These are phyloP conservation scores for Eragrostis nindensis DNA, from an alignment of 176 grass and related monocot species.

Conservation along the genomic window DNA sequence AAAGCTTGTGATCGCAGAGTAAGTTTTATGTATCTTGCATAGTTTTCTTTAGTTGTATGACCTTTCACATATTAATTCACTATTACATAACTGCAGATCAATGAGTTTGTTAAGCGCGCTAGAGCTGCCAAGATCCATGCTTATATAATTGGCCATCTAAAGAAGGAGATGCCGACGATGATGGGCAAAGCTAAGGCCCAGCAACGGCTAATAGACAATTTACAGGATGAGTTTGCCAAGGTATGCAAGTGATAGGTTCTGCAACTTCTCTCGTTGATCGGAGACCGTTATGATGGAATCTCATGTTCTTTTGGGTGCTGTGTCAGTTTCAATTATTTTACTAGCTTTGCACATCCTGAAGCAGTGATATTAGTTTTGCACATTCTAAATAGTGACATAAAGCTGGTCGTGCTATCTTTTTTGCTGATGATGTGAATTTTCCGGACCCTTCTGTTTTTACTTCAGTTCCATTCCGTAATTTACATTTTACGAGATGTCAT, in stretches of 20 bases:
- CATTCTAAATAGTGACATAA: background rate
- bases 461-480: background rate
- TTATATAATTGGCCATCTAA: constrained; percentile 91
- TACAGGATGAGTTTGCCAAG: constrained; percentile 84
- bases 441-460: background rate
- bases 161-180: constrained; percentile 91
- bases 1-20: constrained; percentile 95
- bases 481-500: background rate
- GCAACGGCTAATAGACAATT: constrained; percentile 84
- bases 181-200: constrained; percentile 95
- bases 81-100: constrained; percentile 60
- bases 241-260: constrained; percentile 42
- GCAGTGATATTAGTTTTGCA: background rate
- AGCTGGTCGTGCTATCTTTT: background rate
- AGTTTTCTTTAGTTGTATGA: background rate
- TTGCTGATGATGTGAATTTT: background rate
- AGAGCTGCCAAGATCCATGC: constrained; percentile 98
- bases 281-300: background rate
- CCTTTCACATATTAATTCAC: constrained; percentile 34
- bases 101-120: constrained; percentile 95
- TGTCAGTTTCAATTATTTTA: background rate
- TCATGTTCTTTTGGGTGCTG: background rate
- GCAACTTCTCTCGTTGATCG: background rate
- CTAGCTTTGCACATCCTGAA: background rate
- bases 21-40: constrained; percentile 31